phyloP scores from a whole-genome alignment of 257 asterid genomes.

The Gardenia jasminoides region DNA sequence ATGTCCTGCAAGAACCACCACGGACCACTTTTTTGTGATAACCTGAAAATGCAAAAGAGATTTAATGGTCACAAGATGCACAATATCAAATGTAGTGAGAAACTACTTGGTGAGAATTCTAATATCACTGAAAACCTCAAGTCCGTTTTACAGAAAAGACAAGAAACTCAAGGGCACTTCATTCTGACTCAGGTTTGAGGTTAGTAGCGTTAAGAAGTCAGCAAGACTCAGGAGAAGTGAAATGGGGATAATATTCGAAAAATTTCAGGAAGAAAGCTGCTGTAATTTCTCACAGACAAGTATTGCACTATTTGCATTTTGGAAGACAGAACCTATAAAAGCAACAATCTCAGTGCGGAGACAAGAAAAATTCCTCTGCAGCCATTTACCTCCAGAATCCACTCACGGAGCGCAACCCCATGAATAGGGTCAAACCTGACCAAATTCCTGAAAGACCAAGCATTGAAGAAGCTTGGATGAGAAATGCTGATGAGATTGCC shows the following conservation, averaged over 20 bases:
- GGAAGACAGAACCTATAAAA: neutral
- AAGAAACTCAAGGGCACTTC: neutral
- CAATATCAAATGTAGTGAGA: neutral
- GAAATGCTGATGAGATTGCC: slow-evolving; percentile 36
- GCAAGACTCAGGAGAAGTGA: no score
- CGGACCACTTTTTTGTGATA: slow-evolving; percentile 40
- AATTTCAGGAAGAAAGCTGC: no score
- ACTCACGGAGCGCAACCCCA: slow-evolving; percentile 35
- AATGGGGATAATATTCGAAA: no score
- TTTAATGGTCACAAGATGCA: neutral
- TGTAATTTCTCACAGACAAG: no score
- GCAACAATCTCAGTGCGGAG: neutral
- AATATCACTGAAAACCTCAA: neutral
- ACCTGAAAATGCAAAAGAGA: slow-evolving; percentile 29
- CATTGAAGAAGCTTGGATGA: slow-evolving; percentile 37
- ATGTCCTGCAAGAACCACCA: slow-evolving; percentile 53
- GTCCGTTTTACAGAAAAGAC: no score
- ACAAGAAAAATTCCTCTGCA: no score
- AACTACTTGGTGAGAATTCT: neutral
- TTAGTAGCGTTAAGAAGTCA: no score
- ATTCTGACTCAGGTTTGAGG: no score
- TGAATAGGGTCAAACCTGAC: slow-evolving; percentile 42
- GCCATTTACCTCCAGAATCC: slow-evolving; percentile 36
- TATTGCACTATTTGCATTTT: neutral
- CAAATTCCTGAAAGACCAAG: slow-evolving; percentile 43